phyloP scores from a whole-genome alignment of 306 rosid species.

The Pueraria montana region DNA sequence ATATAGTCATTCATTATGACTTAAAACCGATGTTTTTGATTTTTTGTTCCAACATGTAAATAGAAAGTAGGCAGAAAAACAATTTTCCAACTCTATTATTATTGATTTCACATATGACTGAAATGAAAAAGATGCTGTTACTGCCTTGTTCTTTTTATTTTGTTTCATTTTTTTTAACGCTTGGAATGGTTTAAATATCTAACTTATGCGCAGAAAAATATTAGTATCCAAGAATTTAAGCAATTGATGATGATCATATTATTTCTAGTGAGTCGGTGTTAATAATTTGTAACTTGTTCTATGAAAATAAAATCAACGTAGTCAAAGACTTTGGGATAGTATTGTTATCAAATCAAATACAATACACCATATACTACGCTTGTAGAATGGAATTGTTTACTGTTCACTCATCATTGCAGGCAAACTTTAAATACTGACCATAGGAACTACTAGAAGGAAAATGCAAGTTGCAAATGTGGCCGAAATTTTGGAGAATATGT shows the following conservation, averaged over 20 bases:
- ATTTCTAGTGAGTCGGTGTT: not conserved
- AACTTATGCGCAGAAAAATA: not conserved
- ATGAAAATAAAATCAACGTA: not conserved
- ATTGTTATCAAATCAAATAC: constrained; percentile 12
- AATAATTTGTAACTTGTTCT: not conserved
- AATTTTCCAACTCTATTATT: not conserved
- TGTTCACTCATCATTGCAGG: constrained; percentile 20
- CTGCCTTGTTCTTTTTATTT: not conserved
- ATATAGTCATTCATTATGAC: constrained; percentile 22
- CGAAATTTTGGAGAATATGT: not conserved
- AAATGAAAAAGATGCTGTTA: constrained; percentile 5
- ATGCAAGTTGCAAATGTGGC: constrained; percentile 9
- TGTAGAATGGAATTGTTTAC: constrained; percentile 12
- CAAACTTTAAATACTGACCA: constrained; percentile 27
- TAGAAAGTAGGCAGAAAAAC: constrained; percentile 10
- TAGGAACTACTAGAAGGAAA: constrained; percentile 2
- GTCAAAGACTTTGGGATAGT: not conserved
- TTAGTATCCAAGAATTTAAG: not conserved
- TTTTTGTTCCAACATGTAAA: constrained; percentile 16
- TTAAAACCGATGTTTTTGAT: not conserved
- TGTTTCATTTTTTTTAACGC: not conserved
- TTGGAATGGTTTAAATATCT: not conserved
- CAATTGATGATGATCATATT: not conserved
- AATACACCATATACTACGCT: not conserved
- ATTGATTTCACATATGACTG: constrained; percentile 6